Conservation (phyloP, 495 filamentous ascomycete species). For the Penicillium goetzii region DNA sequence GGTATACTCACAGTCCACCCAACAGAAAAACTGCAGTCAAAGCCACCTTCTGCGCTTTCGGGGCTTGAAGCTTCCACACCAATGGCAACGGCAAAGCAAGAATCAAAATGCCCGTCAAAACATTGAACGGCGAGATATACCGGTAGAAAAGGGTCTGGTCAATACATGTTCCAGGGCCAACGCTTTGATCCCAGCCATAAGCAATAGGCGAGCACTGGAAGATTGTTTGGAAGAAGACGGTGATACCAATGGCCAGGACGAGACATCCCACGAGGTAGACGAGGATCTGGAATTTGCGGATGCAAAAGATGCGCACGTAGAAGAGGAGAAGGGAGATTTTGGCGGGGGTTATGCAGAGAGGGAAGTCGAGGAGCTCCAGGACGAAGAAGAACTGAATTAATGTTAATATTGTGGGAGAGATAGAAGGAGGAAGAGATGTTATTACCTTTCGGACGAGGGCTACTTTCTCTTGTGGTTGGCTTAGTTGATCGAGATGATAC, state of each 20-base stretch:
- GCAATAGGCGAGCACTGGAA: constrained; percentile 41
- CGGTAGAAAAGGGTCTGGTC: constrained; percentile 37
- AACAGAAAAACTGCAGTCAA: constrained; percentile 34
- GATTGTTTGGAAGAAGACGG: constrained; percentile 32
- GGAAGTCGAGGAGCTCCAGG: constrained; percentile 22
- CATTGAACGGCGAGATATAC: constrained; percentile 35
- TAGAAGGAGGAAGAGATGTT: not conserved
- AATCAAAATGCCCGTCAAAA: constrained; percentile 41
- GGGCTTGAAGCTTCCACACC: constrained; percentile 38
- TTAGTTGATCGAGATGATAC: constrained; percentile 8
- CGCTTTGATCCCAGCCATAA: constrained; percentile 33
- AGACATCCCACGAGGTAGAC: constrained; percentile 39
- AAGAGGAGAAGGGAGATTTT: constrained; percentile 42
- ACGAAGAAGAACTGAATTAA: constrained; percentile 4
- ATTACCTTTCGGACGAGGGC: constrained; percentile 17
- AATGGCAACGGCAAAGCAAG: constrained; percentile 51
- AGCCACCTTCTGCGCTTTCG: constrained; percentile 28
- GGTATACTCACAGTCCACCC: constrained; percentile 32
- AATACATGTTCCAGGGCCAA: constrained; percentile 32
- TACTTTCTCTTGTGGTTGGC: constrained; percentile 5
- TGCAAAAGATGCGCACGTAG: constrained; percentile 45
- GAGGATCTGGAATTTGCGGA: constrained; percentile 28
- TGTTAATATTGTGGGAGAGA: not conserved
- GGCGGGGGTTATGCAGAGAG: constrained; percentile 23
- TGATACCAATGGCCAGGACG: constrained; percentile 29